These are phyloP conservation scores for Trichosporon coremiiforme DNA, from an alignment of 1,284 basidiomycete species.

Conservation along the genomic window DNA sequence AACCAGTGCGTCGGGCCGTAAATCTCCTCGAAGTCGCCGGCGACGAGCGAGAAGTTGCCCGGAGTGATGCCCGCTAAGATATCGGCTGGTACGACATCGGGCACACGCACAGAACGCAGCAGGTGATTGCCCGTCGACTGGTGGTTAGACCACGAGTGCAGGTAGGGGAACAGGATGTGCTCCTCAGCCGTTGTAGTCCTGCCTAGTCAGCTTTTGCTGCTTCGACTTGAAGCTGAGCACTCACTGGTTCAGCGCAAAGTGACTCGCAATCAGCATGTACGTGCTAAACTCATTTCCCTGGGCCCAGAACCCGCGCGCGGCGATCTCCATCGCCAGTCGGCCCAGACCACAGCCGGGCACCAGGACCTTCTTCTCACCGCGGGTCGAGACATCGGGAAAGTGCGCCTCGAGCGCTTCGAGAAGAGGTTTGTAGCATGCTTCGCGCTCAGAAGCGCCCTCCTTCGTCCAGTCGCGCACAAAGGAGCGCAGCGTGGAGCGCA, in stretches of 20 bases:
- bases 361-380: conserved; percentile 62
- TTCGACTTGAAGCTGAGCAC: conserved; percentile 23
- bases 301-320: conserved; percentile 74
- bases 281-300: conserved; percentile 94
- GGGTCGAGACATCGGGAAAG: conserved; percentile 60
- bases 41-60: conserved; percentile 73
- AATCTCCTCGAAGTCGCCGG: conserved; percentile 91
- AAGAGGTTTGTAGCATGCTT: conserved; percentile 75
- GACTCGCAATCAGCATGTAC: conserved; percentile 84
- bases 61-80: conserved; percentile 61
- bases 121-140: conserved; percentile 64
- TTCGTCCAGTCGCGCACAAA: conserved; percentile 88
- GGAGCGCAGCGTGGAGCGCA: conserved; percentile 84
- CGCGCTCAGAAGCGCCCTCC: conserved; percentile 74
- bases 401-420: conserved; percentile 70
- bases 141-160: conserved; percentile 85
- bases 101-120: conserved; percentile 70
- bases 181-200: conserved; percentile 70
- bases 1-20: conserved; percentile 64
- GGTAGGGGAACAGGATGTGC: conserved; percentile 79
- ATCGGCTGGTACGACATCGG: conserved; percentile 77
- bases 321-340: conserved; percentile 81
- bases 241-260: conserved; percentile 77
- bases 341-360: conserved; percentile 87
- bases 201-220: conserved; percentile 20